Evolutionary conservation across 495 filamentous ascomycete genomes (phyloP), one percentile per base, ranked within the genome.

Genomic region (Xylaria curta): DNA sequence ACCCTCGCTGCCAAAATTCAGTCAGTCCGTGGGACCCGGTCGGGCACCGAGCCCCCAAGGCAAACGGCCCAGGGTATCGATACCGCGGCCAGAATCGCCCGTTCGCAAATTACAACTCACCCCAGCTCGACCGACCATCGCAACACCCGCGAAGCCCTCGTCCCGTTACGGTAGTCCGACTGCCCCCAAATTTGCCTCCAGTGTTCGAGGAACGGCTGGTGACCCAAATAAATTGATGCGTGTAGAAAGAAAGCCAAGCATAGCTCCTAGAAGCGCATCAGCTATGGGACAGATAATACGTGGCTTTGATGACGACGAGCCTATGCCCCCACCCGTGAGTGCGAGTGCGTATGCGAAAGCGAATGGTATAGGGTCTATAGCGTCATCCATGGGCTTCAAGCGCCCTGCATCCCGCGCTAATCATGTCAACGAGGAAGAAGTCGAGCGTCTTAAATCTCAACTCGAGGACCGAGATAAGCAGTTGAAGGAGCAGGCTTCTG

Each of bases 61-160:
- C 67, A 93, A 91, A 78, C 90, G 89, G 75, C 81, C 89, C 24
- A 89, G 92, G 56, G 90, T 92, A 7, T 97, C 96, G 42, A 84
- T 98, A 51, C 91, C 93, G 69, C 91, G 94, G 26, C 92, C 95
- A 3, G 95, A 97, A 68, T 97, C 94, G 0, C 95, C 95, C 9
- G 82, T 92, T 31, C 85, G 92, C 66, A 89, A 84, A 72, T 78
- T 86, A 58, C 87, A 87, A 61, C 84, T 89, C 70, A 89, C 90
- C 7, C 88, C 89, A 4, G 85, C 78, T 15, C 80, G 88, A 47
- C 85, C 87, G 17, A 87, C 88, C 13, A 82, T 89, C 36, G 83
- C 85, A n/a, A 83, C 85, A 60, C 83, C 87, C 15, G 82, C 76
- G 33, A 87, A 85, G 73, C 71, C 74, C 4, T 80, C 83, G 17